Percentiles rank a stretch among this genome's conserved stretches.
Evolutionary conservation across 495 filamentous ascomycete genomes (phyloP).

Genomic region (Aspergillus diversus): DNA sequence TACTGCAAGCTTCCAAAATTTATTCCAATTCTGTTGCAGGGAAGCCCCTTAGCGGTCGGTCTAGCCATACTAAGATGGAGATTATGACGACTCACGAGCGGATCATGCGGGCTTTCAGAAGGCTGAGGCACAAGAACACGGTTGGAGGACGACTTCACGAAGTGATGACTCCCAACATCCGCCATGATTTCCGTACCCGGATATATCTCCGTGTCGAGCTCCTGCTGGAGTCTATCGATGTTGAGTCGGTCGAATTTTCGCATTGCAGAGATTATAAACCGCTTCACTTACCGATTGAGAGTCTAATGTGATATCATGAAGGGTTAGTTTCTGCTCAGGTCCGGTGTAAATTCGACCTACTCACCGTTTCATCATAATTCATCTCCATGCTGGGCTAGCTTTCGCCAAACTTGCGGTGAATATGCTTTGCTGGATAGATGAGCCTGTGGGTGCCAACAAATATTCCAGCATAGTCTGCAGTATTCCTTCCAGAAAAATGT

Average conservation of each 20-base stretch:
- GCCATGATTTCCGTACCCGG: conserved; percentile 68
- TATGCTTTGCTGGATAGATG: not conserved
- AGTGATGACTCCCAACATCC: conserved; percentile 62
- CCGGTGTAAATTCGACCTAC: conserved; percentile 3
- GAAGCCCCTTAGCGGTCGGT: not conserved
- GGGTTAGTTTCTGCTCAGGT: not conserved
- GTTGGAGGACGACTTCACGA: conserved; percentile 53
- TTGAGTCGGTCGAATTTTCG: conserved; percentile 9
- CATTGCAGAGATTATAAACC: not conserved
- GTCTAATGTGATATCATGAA: conserved; percentile 12
- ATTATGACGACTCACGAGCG: conserved; percentile 30
- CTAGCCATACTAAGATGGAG: not conserved
- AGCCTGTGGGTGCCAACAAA: too few species aligned
- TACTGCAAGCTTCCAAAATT: conserved; percentile 45
- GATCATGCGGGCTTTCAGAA: conserved; percentile 50
- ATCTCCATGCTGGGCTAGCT: conserved; percentile 40
- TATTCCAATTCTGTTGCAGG: conserved; percentile 43
- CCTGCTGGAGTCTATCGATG: conserved; percentile 40
- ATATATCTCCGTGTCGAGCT: conserved; percentile 58
- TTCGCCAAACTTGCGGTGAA: too few species aligned
- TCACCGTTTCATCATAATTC: conserved; percentile 43
- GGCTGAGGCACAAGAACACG: conserved; percentile 60
- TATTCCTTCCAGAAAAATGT: not conserved
- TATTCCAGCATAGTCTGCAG: too few species aligned
- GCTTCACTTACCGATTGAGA: conserved; percentile 33